phyloP scores from a whole-genome alignment of 2,329 filamentous ascomycete species.

The Botrytis fragariae region DNA sequence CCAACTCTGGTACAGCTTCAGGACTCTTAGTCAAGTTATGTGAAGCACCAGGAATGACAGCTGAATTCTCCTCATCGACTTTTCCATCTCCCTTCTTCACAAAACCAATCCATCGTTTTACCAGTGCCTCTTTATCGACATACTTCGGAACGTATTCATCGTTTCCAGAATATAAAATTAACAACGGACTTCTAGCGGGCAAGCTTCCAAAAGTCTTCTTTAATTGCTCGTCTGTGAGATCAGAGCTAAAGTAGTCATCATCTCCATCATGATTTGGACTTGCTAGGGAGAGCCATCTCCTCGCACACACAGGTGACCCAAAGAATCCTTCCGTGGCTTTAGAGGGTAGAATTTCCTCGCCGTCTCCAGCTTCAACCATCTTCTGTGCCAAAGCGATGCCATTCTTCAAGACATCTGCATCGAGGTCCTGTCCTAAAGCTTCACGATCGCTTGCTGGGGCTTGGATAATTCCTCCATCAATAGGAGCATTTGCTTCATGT shows the following conservation, averaged over 20 bases:
- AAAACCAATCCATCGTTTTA: constrained; percentile 49
- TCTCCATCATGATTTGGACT: constrained; percentile 54
- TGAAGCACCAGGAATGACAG: constrained; percentile 48
- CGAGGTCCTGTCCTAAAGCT: constrained; percentile 44
- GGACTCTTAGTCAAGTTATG: constrained; percentile 51
- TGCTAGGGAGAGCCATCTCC: constrained; percentile 56
- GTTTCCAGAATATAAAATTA: constrained; percentile 49
- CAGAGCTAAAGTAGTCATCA: constrained; percentile 68
- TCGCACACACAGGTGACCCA: constrained; percentile 51
- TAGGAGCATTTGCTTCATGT: constrained; percentile 40
- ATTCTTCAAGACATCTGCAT: constrained; percentile 38
- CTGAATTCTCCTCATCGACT: constrained; percentile 49
- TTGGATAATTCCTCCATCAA: constrained; percentile 65
- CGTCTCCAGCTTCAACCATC: constrained; percentile 44
- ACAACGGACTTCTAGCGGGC: constrained; percentile 42
- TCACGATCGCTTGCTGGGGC: constrained; percentile 64
- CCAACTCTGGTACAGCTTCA: constrained; percentile 48
- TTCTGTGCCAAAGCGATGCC: constrained; percentile 42
- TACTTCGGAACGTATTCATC: constrained; percentile 51
- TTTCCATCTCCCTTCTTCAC: constrained; percentile 45
- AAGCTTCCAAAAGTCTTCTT: constrained; percentile 56
- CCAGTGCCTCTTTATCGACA: constrained; percentile 48
- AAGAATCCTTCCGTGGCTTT: constrained; percentile 34
- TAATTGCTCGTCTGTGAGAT: constrained; percentile 53
- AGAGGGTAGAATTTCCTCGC: constrained; percentile 45